Percentiles rank a stretch among this genome's conserved stretches.
Conservation (phyloP, 371 early-diverging fungal species). For the Fennellomyces sp. region DNA sequence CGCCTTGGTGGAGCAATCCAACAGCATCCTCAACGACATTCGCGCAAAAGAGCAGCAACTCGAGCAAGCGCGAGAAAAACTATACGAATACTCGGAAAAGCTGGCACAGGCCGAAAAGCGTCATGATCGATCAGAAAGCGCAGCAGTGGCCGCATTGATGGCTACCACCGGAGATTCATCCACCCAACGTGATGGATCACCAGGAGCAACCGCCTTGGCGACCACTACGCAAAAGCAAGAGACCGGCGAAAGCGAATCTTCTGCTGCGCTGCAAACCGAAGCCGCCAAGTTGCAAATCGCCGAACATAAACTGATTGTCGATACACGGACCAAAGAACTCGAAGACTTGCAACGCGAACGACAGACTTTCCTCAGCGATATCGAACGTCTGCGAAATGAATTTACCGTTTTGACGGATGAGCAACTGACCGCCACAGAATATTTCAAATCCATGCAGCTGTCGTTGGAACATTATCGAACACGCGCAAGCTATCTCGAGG, state of each 20-base stretch:
- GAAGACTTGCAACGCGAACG: slow-evolving; percentile 76
- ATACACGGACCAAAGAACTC: slow-evolving; percentile 67
- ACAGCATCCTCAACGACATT: slow-evolving; percentile 9
- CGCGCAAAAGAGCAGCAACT: slow-evolving; percentile 16
- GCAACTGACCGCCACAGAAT: slow-evolving; percentile 40
- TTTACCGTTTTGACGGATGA: slow-evolving; percentile 57
- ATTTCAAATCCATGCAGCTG: slow-evolving; percentile 60
- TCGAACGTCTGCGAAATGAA: slow-evolving; percentile 53
- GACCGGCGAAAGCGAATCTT: not conserved
- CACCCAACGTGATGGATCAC: not conserved
- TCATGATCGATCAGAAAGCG: slow-evolving; percentile 38
- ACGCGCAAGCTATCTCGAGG: slow-evolving; percentile 34
- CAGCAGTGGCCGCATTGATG: slow-evolving; percentile 26
- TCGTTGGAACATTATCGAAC: slow-evolving; percentile 45
- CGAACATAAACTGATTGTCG: slow-evolving; percentile 52
- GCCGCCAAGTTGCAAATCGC: slow-evolving; percentile 28
- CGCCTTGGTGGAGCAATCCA: slow-evolving; percentile 14
- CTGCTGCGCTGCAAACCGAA: slow-evolving; percentile 23
- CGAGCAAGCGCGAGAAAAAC: slow-evolving; percentile 15
- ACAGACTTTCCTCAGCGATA: slow-evolving; percentile 53
- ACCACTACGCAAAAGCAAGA: slow-evolving; percentile 7
- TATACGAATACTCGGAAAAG: slow-evolving; percentile 28
- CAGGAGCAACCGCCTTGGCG: not conserved
- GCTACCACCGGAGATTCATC: slow-evolving; percentile 21
- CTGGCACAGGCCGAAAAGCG: slow-evolving; percentile 28